Evolutionary conservation across 306 rosid species (phyloP).

Genomic region (Trifolium pratense): DNA sequence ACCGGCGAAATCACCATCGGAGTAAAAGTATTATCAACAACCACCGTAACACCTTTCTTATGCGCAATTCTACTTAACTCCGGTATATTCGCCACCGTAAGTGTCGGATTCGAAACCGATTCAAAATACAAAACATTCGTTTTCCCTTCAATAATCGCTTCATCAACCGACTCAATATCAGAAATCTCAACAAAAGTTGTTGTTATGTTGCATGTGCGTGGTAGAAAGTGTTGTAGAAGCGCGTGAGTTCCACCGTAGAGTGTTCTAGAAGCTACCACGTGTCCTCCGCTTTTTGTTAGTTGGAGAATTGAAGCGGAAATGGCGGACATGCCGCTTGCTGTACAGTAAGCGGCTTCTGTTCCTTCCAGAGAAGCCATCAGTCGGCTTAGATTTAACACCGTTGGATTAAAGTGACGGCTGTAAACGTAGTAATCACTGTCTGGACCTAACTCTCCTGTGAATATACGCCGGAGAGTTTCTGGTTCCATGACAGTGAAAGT

Average conservation of each 20-base stretch:
- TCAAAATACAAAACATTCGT: slow-evolving; percentile 81
- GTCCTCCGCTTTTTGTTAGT: slow-evolving; percentile 66
- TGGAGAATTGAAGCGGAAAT: slow-evolving; percentile 69
- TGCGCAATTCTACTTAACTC: slow-evolving; percentile 69
- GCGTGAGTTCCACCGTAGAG: slow-evolving; percentile 96
- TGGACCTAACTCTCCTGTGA: slow-evolving; percentile 85
- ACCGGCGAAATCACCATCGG: slow-evolving; percentile 91
- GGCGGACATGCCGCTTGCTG: slow-evolving; percentile 94
- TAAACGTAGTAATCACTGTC: slow-evolving; percentile 89
- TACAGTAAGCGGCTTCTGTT: slow-evolving; percentile 96
- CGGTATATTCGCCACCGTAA: slow-evolving; percentile 73
- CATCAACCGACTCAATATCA: slow-evolving; percentile 58
- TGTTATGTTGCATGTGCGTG: slow-evolving; percentile 59
- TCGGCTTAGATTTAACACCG: slow-evolving; percentile 83
- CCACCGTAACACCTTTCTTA: slow-evolving; percentile 73
- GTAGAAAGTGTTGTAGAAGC: slow-evolving; percentile 72
- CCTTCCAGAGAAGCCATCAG: slow-evolving; percentile 91
- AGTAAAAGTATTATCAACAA: slow-evolving; percentile 89
- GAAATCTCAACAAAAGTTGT: slow-evolving; percentile 70
- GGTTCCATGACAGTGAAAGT: slow-evolving; percentile 99
- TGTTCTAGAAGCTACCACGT: slow-evolving; percentile 65
- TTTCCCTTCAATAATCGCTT: slow-evolving; percentile 65
- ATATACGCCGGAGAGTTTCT: slow-evolving; percentile 87
- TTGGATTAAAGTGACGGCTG: slow-evolving; percentile 98
- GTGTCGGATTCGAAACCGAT: slow-evolving; percentile 74